These are phyloP conservation scores for Solanum chiquidenum DNA, from an alignment of 257 asterid genomes.

Conservation along the genomic window DNA sequence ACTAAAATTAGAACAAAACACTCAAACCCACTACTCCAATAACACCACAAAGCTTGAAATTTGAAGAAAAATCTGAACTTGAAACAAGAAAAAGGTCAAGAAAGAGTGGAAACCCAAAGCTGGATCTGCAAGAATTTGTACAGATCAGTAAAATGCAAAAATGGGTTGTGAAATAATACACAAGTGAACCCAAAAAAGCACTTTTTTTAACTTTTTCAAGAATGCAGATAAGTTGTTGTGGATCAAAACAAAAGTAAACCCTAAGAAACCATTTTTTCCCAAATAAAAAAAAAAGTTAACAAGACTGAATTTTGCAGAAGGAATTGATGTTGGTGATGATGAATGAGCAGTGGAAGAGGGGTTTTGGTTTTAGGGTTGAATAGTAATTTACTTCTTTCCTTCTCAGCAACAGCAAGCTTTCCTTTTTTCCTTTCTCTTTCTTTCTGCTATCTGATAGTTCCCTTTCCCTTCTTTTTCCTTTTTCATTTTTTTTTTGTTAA, in stretches of 20 bases:
- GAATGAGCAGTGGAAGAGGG: conserved; percentile 5
- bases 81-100: background rate
- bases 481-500: background rate
- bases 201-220: background rate
- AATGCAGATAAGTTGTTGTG: background rate
- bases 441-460: background rate
- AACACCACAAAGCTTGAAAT: background rate
- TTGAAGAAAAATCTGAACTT: background rate
- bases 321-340: conserved; percentile 16
- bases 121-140: conserved; percentile 2
- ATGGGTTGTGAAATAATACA: background rate
- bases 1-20: background rate
- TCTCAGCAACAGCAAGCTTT: conserved; percentile 18
- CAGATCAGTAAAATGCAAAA: conserved; percentile 3
- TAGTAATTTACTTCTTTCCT: conserved; percentile 13
- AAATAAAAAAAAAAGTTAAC: background rate
- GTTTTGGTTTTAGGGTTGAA: background rate
- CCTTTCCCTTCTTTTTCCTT: background rate
- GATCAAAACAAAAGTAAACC: conserved; percentile 3
- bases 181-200: background rate
- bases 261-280: background rate
- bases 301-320: background rate
- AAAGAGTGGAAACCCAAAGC: background rate
- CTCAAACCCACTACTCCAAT: background rate
- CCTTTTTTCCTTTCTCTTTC: background rate